phyloP scores from a whole-genome alignment of 2,329 filamentous ascomycete species.

The Cytospora schulzeri region DNA sequence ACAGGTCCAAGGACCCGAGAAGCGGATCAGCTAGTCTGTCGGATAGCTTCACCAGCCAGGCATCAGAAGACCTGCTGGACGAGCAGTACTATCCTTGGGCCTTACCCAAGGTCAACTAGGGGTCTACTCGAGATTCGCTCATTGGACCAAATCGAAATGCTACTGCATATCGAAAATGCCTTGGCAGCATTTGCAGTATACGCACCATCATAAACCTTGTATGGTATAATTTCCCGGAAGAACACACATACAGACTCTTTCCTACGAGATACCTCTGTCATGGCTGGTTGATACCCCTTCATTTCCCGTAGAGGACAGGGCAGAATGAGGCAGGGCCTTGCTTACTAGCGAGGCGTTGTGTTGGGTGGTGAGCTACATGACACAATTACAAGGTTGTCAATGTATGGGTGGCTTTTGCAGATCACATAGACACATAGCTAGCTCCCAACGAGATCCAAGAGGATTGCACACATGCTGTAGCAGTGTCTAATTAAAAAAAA shows the following conservation, averaged over 20 bases:
- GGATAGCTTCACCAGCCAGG: slow-evolving; percentile 3
- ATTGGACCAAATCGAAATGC: background rate
- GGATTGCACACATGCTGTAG: slow-evolving; percentile 9
- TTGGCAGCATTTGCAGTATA: slow-evolving; percentile 6
- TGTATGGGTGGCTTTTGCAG: background rate
- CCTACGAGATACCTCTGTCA: background rate
- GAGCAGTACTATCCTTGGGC: slow-evolving; percentile 10
- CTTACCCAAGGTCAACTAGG: background rate
- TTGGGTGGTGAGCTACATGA: background rate
- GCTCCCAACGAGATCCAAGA: slow-evolving; percentile 2
- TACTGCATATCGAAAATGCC: background rate
- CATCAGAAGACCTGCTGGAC: slow-evolving; percentile 4
- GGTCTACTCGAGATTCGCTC: background rate
- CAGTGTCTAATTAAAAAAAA: background rate
- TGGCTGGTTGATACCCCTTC: background rate
- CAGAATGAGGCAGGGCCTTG: background rate
- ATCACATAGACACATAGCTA: background rate
- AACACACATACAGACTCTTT: background rate
- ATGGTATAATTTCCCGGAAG: background rate
- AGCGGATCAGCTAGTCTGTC: background rate
- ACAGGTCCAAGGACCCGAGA: background rate
- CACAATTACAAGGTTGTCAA: background rate
- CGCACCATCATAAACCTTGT: background rate
- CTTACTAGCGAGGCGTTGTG: slow-evolving; percentile 18
- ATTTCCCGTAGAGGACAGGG: background rate